Evolutionary conservation across 1,139 yeast species (phyloP), one percentile per base, ranked within the genome.

Genomic region (Ogataea hybrid): DNA sequence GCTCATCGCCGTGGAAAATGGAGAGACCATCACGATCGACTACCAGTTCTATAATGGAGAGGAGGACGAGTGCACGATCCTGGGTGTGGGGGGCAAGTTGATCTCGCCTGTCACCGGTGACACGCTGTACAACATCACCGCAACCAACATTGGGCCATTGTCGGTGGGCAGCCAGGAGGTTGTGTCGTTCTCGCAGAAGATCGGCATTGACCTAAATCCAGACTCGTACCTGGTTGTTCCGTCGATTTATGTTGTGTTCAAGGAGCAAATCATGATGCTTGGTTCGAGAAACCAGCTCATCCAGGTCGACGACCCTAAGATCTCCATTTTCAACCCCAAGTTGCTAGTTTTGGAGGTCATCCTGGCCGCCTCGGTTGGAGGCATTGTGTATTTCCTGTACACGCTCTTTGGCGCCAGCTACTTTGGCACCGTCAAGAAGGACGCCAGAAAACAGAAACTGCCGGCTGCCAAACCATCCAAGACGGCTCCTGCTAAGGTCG

Each of bases 31-130:
- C 36, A 68, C 80, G 3, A 62, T 88, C 47, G 63, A 66, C 36
- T 82, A 84, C 62, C 61, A 68, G 5, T 71, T 85, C 45, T 57
- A 63, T 42, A 86, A 86, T 60, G 65, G 71, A 27, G 95, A 84
- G 57, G 74, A 70, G 2, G 62, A 58, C 22, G 75, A 73, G 9
- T 65, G 75, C 37, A 69, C 77, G 20, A 67, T 88, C 43, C 78
- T 83, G 37, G 95, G 90, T 39, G 78, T 83, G 41, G 88, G 90
- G 46, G 96, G 96, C 40, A 63, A 76, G 38, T 73, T 87, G 63
- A 69, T 73, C 45, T 77, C 81, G 50, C 77, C 84, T 22, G 67
- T 67, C 48, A 71, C 73, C 44, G 75, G 79, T 51, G 70, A 71
- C 44, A 56, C 70, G 47, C 62, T 66, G 43, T 78, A 81, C 52